Evolutionary conservation across 345 rosid species (phyloP).

Genomic region (Clarkia xantiana): DNA sequence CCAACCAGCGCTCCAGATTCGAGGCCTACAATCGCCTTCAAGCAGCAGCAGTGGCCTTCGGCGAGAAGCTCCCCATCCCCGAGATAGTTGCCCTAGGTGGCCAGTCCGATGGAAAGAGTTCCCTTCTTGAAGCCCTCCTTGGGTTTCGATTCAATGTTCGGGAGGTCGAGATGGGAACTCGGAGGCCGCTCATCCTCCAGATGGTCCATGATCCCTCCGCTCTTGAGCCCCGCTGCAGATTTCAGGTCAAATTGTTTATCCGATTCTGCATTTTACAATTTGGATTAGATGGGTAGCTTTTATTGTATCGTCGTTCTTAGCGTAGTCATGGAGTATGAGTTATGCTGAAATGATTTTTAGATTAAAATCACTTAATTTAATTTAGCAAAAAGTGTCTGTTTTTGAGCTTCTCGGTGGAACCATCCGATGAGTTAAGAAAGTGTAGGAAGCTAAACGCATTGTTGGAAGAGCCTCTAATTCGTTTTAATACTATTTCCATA

Average conservation of each 20-base stretch:
- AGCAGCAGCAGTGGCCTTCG: constrained; percentile 91
- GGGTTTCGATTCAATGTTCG: constrained; percentile 93
- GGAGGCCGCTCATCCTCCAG: constrained; percentile 82
- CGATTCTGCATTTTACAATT: no score
- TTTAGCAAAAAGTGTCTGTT: no score
- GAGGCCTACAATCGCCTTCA: constrained; percentile 96
- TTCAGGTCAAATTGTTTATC: constrained; percentile 30
- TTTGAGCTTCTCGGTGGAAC: no score
- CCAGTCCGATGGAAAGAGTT: constrained; percentile 92
- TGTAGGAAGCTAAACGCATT: no score
- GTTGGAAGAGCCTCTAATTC: no score
- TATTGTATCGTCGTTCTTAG: no score
- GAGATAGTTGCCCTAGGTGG: constrained; percentile 96
- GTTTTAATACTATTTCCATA: no score
- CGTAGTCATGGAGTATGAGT: no score
- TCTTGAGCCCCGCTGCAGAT: constrained; percentile 74
- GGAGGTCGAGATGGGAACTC: constrained; percentile 97
- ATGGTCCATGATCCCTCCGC: constrained; percentile 90
- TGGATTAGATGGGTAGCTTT: no score
- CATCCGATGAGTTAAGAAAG: no score
- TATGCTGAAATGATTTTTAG: no score
- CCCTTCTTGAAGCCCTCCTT: constrained; percentile 85
- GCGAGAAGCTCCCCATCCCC: constrained; percentile 91
- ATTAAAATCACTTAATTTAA: no score
- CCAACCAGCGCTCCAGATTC: constrained; percentile 33